A percentile compares a stretch with the other conserved stretches of the same genome.
Conservation (phyloP, 257 asterid species). For the Anisodus tanguticus region DNA sequence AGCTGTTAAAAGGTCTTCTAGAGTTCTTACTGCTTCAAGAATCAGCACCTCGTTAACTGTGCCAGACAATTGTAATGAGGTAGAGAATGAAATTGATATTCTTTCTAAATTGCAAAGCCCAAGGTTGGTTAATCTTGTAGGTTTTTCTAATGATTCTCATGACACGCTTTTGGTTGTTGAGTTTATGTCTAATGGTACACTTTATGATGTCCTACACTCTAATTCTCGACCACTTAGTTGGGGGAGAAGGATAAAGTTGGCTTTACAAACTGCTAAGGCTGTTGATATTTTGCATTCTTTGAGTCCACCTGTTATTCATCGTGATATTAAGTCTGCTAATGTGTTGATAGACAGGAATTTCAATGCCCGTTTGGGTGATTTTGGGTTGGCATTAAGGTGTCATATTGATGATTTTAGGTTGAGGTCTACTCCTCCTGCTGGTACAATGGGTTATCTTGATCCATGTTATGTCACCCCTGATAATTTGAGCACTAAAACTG, state of each 20-base stretch:
- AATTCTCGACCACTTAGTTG: slow-evolving; percentile 64
- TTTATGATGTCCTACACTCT: slow-evolving; percentile 71
- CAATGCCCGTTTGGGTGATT: slow-evolving; percentile 84
- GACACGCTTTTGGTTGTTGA: slow-evolving; percentile 79
- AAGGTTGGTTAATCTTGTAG: slow-evolving; percentile 75
- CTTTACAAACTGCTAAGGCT: slow-evolving; percentile 75
- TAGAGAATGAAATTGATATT: slow-evolving; percentile 77
- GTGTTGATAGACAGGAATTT: slow-evolving; percentile 70
- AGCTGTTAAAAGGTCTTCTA: slow-evolving; percentile 74
- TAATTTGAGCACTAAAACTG: slow-evolving; percentile 72
- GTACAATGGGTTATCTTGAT: slow-evolving; percentile 93
- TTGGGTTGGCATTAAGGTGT: slow-evolving; percentile 78
- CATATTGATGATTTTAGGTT: slow-evolving; percentile 59
- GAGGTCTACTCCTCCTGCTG: slow-evolving; percentile 90
- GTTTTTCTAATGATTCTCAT: slow-evolving; percentile 52
- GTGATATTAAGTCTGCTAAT: slow-evolving; percentile 86
- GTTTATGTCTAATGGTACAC: slow-evolving; percentile 86
- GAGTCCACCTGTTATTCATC: slow-evolving; percentile 73
- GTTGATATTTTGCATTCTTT: slow-evolving; percentile 65
- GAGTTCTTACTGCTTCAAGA: slow-evolving; percentile 37
- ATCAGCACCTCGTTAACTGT: slow-evolving; percentile 25
- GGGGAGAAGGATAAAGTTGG: slow-evolving; percentile 76
- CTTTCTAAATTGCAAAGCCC: slow-evolving; percentile 70
- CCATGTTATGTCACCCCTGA: slow-evolving; percentile 85
- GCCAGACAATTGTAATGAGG: slow-evolving; percentile 58